Evolutionary conservation across 495 filamentous ascomycete species (phyloP), one percentile per base, ranked within the genome.

Genomic region (Lasiosphaeria ovina): DNA sequence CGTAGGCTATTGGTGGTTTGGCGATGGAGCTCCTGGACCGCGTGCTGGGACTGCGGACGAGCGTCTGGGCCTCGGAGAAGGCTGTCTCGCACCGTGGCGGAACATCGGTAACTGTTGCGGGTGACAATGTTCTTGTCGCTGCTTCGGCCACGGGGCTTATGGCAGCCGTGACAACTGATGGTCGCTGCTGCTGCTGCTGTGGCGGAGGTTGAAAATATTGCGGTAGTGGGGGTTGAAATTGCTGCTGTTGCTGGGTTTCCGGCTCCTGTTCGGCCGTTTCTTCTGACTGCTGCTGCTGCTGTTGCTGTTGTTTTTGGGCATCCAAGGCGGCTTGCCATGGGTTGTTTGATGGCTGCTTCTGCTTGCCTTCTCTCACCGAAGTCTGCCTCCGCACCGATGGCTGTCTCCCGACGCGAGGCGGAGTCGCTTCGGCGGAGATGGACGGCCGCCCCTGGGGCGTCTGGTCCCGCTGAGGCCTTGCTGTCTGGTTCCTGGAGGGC

Each of bases 11-110:
- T 45, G 76, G 74, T n/a, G 72, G 75, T 62, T 79, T 79, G 62
- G 76, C 72, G 56, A 79, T 79, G 32, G 79, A 84, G 61, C 62
- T 76, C 59, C 76, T 72, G 10, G 79, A 80, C 3, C 74, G 62
- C 59, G 72, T 71, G 69, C 77, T 78, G 48, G 79, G 69, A 61
- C 75, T 74, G 61, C 80, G 69, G 50, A 79, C 77, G 17, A 83
- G 68, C 7, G 81, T 81, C 40, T 72, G 74, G 32, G 82, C 75
- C 61, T 78, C 77, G 1, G 81, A 82, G 58, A 83, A 76, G 24
- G 79, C 77, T 0, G 78, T 82, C 24, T 77, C 76, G 58, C 77
- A 74, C 58, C 73, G 67, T 3, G 71, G 71, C 33, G 78, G 74
- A 31, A 74, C 63, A 45, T 81, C 74, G 45, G 64, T 65, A 49